Percentiles rank a stretch among this genome's conserved stretches.
Evolutionary conservation across 768 basidiomycete species (phyloP).

Genomic region (Lentinula edodes): DNA sequence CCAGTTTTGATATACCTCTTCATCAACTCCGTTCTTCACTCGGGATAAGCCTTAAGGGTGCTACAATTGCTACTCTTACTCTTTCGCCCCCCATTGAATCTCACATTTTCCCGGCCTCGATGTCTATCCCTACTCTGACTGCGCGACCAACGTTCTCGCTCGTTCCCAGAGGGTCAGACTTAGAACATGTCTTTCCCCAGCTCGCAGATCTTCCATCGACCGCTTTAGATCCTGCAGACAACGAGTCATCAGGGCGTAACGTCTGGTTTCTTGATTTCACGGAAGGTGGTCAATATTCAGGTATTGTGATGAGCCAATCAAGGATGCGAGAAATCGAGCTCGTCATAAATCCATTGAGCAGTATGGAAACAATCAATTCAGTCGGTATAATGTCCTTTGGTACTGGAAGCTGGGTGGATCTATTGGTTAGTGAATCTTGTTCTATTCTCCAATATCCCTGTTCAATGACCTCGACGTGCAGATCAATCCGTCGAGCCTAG

Average conservation of each 20-base stretch:
- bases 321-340: slow-evolving; percentile 70
- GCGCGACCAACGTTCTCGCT: slow-evolving; percentile 53
- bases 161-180: slow-evolving; percentile 33
- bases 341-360: slow-evolving; percentile 51
- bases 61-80: slow-evolving; percentile 50
- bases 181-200: slow-evolving; percentile 51
- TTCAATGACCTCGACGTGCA: slow-evolving; percentile 19
- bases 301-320: slow-evolving; percentile 68
- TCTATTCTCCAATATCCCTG: background rate
- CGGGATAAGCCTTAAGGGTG: slow-evolving; percentile 35
- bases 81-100: slow-evolving; percentile 29
- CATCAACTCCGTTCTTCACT: slow-evolving; percentile 42
- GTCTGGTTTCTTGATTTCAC: slow-evolving; percentile 77
- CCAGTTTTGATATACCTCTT: slow-evolving; percentile 49
- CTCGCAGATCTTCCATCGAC: slow-evolving; percentile 23
- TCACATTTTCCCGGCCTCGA: slow-evolving; percentile 35
- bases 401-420: slow-evolving; percentile 59
- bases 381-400: slow-evolving; percentile 42
- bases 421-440: slow-evolving; percentile 36
- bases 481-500: slow-evolving; percentile 46
- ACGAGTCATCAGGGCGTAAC: slow-evolving; percentile 22
- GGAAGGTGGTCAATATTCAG: slow-evolving; percentile 39
- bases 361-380: slow-evolving; percentile 34
- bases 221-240: slow-evolving; percentile 7
- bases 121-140: slow-evolving; percentile 39